phyloP scores from a whole-genome alignment of 148 eudicot genomes.

The Dianthus caryophyllus region DNA sequence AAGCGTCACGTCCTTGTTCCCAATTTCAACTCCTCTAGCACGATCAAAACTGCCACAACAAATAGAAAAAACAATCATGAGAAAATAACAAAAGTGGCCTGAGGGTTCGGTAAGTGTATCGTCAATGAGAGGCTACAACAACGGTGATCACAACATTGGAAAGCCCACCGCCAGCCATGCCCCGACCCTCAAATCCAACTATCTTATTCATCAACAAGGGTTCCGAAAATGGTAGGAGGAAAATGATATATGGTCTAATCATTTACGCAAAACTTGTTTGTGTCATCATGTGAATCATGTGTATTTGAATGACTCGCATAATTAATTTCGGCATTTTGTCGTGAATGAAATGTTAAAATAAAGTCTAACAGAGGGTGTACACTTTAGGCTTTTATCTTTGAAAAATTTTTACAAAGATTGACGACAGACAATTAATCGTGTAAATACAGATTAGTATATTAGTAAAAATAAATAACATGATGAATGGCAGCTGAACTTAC shows the following conservation, averaged over 20 bases:
- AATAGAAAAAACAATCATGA: too few species aligned
- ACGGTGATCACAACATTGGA: not conserved
- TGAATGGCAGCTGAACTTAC: constrained; percentile 38
- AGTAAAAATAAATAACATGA: not conserved
- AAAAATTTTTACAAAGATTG: not conserved
- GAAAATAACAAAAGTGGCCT: not conserved
- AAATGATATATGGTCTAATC: not conserved
- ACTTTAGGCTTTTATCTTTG: too few species aligned
- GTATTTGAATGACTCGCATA: not conserved
- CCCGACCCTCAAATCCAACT: not conserved
- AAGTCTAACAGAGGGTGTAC: not conserved
- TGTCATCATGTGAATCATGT: not conserved
- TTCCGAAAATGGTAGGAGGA: not conserved
- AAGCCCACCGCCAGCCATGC: not conserved
- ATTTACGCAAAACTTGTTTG: not conserved
- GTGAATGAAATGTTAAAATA: not conserved
- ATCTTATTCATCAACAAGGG: too few species aligned
- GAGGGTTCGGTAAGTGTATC: not conserved
- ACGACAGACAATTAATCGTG: not conserved
- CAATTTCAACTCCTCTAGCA: constrained; percentile 98
- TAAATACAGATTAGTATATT: not conserved
- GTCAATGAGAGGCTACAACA: not conserved
- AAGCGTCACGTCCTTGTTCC: constrained; percentile 91
- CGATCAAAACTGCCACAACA: constrained; percentile 73
- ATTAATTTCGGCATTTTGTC: not conserved